Evolutionary conservation across 164 flowering plant species (phyloP).

Genomic region (Vitis rupestris): DNA sequence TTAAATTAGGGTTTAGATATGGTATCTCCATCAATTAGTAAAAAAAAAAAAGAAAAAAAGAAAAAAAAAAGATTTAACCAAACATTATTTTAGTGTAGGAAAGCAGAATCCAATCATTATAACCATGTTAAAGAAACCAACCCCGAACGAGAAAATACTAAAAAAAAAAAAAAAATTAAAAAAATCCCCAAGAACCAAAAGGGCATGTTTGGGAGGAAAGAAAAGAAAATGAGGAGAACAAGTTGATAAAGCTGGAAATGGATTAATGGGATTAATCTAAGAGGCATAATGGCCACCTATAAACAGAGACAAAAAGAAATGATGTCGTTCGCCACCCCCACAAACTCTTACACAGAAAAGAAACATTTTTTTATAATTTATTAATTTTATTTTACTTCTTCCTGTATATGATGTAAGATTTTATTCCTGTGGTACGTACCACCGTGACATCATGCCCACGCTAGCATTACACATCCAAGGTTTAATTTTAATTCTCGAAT

Average conservation of each 20-base stretch:
- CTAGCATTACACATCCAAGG: conserved; percentile 2
- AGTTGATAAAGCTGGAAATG: conserved; percentile 4
- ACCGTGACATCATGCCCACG: conserved; percentile 24
- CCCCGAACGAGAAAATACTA: too few relatives aligned
- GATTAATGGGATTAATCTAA: conserved; percentile 4
- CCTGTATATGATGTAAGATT: conserved; percentile 10
- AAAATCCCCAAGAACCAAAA: background rate
- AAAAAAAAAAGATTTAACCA: too few relatives aligned
- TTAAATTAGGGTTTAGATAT: too few relatives aligned
- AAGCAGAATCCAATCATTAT: too few relatives aligned
- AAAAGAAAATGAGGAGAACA: background rate
- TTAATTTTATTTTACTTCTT: background rate
- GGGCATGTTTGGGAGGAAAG: background rate
- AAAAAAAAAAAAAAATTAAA: background rate
- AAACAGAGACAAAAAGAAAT: conserved; percentile 52
- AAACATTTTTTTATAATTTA: background rate
- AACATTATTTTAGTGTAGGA: too few relatives aligned
- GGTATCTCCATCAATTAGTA: too few relatives aligned
- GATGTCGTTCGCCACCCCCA: conserved; percentile 38
- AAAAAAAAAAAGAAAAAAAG: too few relatives aligned
- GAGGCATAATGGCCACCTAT: conserved; percentile 28
- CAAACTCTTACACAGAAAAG: background rate
- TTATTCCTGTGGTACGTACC: conserved; percentile 20
- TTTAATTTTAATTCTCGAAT: too few relatives aligned
- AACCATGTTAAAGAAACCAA: too few relatives aligned